These are phyloP conservation scores for Saposhnikovia divaricata DNA, from an alignment of 129 eudicot species.

Conservation along the genomic window DNA sequence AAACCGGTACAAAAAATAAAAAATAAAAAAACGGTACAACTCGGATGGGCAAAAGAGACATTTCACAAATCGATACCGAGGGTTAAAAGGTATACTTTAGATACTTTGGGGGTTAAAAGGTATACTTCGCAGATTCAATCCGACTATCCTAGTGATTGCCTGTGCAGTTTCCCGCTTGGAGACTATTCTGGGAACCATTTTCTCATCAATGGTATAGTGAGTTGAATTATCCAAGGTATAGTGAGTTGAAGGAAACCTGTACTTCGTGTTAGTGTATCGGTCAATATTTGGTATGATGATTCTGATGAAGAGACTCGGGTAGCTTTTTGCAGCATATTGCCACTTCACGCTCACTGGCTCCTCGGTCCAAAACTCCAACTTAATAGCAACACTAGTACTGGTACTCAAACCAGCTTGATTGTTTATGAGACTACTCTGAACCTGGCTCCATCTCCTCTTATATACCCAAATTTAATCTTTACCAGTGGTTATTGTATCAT, in stretches of 20 bases:
- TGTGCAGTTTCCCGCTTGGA: conserved; percentile 16
- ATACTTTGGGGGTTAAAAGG: too few species aligned
- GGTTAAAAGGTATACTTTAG: too few species aligned
- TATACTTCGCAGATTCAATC: conserved; percentile 23
- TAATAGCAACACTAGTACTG: conserved; percentile 15
- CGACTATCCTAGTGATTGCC: conserved; percentile 24
- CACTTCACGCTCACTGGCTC: conserved; percentile 22
- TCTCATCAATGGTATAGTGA: conserved; percentile 12
- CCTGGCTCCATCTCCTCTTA: conserved; percentile 32
- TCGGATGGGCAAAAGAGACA: too few species aligned
- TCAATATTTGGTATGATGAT: conserved; percentile 9
- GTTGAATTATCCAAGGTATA: conserved; percentile 22
- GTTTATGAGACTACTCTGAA: conserved; percentile 16
- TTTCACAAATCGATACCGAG: too few species aligned
- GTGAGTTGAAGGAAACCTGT: conserved; percentile 15
- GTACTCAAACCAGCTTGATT: conserved; percentile 26
- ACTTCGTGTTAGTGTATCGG: background rate
- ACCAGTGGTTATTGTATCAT: too few species aligned
- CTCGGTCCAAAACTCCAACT: conserved; percentile 18
- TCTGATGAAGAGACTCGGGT: conserved; percentile 22
- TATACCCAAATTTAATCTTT: conserved; percentile 26
- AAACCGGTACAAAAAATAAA: too few species aligned
- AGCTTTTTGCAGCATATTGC: conserved; percentile 25
- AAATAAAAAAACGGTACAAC: too few species aligned
- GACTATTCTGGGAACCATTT: conserved; percentile 21